Evolutionary conservation across 2,329 filamentous ascomycete genomes (phyloP).

Genomic region (Albophoma yamanashiensis): DNA sequence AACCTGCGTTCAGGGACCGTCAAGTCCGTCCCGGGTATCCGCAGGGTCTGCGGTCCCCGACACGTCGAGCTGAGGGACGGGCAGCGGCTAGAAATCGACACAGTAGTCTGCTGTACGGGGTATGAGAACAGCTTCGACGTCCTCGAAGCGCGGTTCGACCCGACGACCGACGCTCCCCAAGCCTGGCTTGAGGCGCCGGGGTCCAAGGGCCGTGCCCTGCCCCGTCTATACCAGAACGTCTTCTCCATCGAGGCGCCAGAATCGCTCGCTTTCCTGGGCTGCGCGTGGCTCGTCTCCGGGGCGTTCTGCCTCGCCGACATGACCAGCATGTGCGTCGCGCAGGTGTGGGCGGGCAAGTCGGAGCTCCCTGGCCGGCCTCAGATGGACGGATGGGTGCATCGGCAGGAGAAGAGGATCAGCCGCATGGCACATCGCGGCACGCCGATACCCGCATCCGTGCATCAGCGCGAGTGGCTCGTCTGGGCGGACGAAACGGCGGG

Average conservation of each 20-base stretch:
- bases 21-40: not conserved
- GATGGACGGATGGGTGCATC: slow-evolving; percentile 7
- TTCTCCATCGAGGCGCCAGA: slow-evolving; percentile 13
- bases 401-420: slow-evolving; percentile 9
- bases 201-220: not conserved
- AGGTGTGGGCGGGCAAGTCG: slow-evolving; percentile 12
- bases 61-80: not conserved
- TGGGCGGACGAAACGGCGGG: slow-evolving; percentile 24
- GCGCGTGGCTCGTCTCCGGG: slow-evolving; percentile 12
- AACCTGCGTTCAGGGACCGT: not conserved
- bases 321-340: slow-evolving; percentile 20
- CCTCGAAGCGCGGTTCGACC: not conserved
- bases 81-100: not conserved
- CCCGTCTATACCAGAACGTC: not conserved
- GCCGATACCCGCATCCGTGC: slow-evolving; percentile 11
- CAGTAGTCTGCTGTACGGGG: not conserved
- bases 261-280: slow-evolving; percentile 26
- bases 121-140: not conserved
- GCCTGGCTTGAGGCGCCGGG: not conserved
- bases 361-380: slow-evolving; percentile 12
- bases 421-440: slow-evolving; percentile 10
- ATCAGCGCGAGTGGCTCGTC: slow-evolving; percentile 11
- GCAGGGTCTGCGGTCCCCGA: not conserved
- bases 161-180: not conserved
- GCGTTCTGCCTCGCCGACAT: slow-evolving; percentile 14